These are phyloP conservation scores for Metarhizium robertsii DNA, from an alignment of 2,329 filamentous ascomycete genomes.

Conservation along the genomic window DNA sequence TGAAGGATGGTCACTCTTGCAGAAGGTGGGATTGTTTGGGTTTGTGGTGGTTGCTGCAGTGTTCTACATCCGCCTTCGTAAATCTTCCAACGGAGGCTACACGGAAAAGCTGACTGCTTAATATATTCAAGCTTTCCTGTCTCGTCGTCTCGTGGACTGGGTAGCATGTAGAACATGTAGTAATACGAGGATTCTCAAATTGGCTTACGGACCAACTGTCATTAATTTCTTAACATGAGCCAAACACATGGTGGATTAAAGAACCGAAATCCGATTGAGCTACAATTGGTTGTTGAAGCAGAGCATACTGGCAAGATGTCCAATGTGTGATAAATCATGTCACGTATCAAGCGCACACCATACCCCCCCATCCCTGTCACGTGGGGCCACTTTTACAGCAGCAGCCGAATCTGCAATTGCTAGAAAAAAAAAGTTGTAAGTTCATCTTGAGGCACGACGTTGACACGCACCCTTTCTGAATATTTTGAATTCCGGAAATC, in stretches of 20 bases:
- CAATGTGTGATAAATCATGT: neutral
- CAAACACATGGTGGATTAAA: too few relatives aligned
- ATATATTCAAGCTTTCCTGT: neutral
- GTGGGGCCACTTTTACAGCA: constrained; percentile 2
- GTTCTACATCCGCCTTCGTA: constrained; percentile 33
- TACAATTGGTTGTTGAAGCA: neutral
- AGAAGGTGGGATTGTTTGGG: constrained; percentile 42
- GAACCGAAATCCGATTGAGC: too few relatives aligned
- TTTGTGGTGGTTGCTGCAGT: constrained; percentile 37
- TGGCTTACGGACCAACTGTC: neutral
- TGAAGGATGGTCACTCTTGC: constrained; percentile 26
- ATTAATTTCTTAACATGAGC: neutral
- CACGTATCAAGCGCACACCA: neutral
- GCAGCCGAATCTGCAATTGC: neutral
- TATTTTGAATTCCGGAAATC: neutral
- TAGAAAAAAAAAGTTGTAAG: constrained; percentile 20
- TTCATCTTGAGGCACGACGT: constrained; percentile 4
- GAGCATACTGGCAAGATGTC: too few relatives aligned
- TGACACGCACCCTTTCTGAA: neutral
- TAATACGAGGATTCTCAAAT: constrained; percentile 1
- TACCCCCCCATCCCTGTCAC: constrained; percentile 4
- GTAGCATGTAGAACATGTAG: constrained; percentile 4
- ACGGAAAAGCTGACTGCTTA: constrained; percentile 35
- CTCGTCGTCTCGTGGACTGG: neutral
- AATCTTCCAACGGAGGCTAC: constrained; percentile 18